These are phyloP conservation scores for Corylus americana DNA, from an alignment of 306 rosid genomes.

Conservation along the genomic window DNA sequence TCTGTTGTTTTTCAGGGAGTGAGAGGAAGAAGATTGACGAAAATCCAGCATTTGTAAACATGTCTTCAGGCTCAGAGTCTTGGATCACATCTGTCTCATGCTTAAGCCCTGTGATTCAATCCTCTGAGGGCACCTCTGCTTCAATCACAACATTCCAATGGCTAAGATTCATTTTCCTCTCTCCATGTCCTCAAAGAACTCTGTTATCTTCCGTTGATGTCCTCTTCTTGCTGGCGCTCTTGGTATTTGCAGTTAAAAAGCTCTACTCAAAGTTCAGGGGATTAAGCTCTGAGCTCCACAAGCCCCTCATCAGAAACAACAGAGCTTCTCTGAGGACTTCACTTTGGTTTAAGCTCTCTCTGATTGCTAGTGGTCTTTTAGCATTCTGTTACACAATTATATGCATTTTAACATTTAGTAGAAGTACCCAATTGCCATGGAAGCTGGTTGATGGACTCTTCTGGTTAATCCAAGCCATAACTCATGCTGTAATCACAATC, in stretches of 20 bases:
- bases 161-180: constrained; percentile 70
- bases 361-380: constrained; percentile 42
- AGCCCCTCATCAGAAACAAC: constrained; percentile 45
- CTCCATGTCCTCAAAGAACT: constrained; percentile 91
- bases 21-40: constrained; percentile 5
- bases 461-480: constrained; percentile 70
- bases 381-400: constrained; percentile 47
- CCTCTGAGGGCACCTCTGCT: constrained; percentile 37
- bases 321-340: constrained; percentile 38
- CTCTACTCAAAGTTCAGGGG: constrained; percentile 46
- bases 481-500: constrained; percentile 53
- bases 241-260: constrained; percentile 49
- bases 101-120: constrained; percentile 39
- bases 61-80: constrained; percentile 36
- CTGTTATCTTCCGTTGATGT: constrained; percentile 50
- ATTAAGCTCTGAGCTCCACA: constrained; percentile 43
- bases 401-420: constrained; percentile 44
- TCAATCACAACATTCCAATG: constrained; percentile 44
- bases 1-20: constrained; percentile 11
- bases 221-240: constrained; percentile 50
- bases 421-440: constrained; percentile 46
- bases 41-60: constrained; percentile 23
- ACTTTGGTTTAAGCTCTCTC: constrained; percentile 59
- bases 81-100: constrained; percentile 69
- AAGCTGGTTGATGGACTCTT: constrained; percentile 55